phyloP scores from a whole-genome alignment of 179 eudicot genomes.

The Drosera spatulata region DNA sequence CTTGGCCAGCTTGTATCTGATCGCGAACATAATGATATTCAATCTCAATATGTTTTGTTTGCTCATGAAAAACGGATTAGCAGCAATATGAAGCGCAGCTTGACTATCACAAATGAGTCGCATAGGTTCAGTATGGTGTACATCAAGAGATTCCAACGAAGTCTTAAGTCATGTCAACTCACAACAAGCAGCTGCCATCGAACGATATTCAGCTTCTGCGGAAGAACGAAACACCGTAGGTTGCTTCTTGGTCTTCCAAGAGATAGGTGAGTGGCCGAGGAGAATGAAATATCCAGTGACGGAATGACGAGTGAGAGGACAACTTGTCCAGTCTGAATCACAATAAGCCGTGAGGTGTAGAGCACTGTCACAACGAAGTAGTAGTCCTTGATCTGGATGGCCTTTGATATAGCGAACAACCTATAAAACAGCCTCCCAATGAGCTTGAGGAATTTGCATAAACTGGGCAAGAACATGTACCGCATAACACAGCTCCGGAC shows the following conservation, averaged over 20 bases:
- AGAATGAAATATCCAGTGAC: neutral
- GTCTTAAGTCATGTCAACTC: neutral
- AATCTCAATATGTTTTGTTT: too few relatives aligned
- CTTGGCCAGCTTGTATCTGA: too few relatives aligned
- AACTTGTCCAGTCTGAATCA: neutral
- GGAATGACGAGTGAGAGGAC: neutral
- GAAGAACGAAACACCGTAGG: neutral
- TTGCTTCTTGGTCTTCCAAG: constrained; percentile 1
- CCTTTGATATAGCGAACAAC: neutral
- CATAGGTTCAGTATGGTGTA: neutral
- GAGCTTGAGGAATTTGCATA: neutral
- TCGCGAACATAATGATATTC: neutral
- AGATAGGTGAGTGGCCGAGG: neutral
- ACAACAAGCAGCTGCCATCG: neutral
- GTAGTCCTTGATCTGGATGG: neutral
- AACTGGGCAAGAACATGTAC: neutral
- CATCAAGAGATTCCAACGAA: neutral
- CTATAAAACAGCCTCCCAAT: neutral
- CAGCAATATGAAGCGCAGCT: neutral
- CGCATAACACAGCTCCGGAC: neutral
- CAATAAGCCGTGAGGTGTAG: too few relatives aligned
- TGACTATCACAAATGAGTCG: neutral
- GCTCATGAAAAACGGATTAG: neutral
- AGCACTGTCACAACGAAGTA: neutral
- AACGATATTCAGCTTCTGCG: neutral